Percentiles rank a stretch among this genome's conserved stretches.
Conservation (phyloP, 768 basidiomycete species). For the Grammothele lineata region DNA sequence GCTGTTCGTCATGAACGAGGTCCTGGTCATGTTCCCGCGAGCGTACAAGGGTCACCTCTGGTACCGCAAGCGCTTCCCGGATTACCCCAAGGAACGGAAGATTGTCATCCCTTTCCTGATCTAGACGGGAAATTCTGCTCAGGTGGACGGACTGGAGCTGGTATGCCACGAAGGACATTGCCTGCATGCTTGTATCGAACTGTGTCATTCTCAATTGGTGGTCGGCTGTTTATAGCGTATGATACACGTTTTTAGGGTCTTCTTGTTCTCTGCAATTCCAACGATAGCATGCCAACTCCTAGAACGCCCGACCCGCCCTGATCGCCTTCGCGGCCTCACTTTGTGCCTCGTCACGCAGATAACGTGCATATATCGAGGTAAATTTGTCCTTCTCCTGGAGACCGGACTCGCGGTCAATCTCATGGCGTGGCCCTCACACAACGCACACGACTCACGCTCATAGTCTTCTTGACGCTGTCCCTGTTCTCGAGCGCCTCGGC, state of each 20-base stretch:
- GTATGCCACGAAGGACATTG: too few relatives aligned
- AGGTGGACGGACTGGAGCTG: too few relatives aligned
- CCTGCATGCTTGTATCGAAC: too few relatives aligned
- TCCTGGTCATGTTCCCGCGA: constrained; percentile 76
- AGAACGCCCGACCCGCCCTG: constrained; percentile 18
- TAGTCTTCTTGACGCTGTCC: constrained; percentile 44
- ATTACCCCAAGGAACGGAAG: constrained; percentile 76
- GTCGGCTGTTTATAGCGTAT: too few relatives aligned
- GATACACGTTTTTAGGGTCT: too few relatives aligned
- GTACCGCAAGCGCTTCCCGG: constrained; percentile 75
- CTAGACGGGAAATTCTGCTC: too few relatives aligned
- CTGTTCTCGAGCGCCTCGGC: constrained; percentile 37
- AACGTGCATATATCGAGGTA: constrained; percentile 47
- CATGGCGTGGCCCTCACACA: background rate
- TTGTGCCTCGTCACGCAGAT: constrained; percentile 46
- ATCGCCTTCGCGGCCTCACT: constrained; percentile 27
- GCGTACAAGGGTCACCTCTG: constrained; percentile 80
- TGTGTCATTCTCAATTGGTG: too few relatives aligned
- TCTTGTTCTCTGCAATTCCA: too few relatives aligned
- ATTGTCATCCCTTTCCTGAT: constrained; percentile 78
- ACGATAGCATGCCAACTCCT: too few relatives aligned
- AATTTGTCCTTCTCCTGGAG: constrained; percentile 40
- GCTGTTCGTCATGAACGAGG: constrained; percentile 71
- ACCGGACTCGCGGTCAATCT: background rate
- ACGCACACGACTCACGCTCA: constrained; percentile 20